Evolutionary conservation across 306 rosid genomes (phyloP), one percentile per base, ranked within the genome.

Genomic region (Quercus engelmannii): DNA sequence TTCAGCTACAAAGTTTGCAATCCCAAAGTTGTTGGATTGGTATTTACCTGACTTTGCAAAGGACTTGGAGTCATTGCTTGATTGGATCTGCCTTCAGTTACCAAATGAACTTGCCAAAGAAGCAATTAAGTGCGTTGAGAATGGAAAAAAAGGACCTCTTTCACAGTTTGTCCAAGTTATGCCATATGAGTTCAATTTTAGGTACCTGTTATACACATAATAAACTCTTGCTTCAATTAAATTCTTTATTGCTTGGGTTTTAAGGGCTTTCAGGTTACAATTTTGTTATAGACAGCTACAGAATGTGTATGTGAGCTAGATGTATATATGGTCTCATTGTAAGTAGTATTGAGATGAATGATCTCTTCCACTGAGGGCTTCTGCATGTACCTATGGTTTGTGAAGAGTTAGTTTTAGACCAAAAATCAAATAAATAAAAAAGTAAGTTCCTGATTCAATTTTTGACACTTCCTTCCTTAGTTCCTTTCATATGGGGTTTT

Each of bases 61-160:
- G 85, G 98, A 95, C 82, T 83, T 91, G 74, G 99, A 95, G 72
- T 93, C 99, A 19, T 79, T 95, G 80, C 82, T 95, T 70, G 98
- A 95, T 65, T 95, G 99, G 99, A 86, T 93, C 52, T 93, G 97
- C 87, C 98, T 95, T 63, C 97, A 93, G 61, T 81, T 95, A 79
- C 99, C 99, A 55, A 85, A 86, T 89, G 97, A 92, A 79, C 76
- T 85, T 4, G 92, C 96, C 69, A 95, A 95, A 89, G 94, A 93
- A 86, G 97, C 98, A 74, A 85, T 95, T 43, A 89, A 87, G 75
- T 86, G 87, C 74, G 84, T 95, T 69, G 97, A 90, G 85, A 81
- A 77, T 61, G 89, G 86, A 30, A 85, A 86, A 87, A 83, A 58
- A 4, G 88, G 90, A 38, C 79, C 93, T 58, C 85, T 86, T 77